Evolutionary conservation across 768 basidiomycete genomes (phyloP).

Genomic region (Saitozyma podzolica): DNA sequence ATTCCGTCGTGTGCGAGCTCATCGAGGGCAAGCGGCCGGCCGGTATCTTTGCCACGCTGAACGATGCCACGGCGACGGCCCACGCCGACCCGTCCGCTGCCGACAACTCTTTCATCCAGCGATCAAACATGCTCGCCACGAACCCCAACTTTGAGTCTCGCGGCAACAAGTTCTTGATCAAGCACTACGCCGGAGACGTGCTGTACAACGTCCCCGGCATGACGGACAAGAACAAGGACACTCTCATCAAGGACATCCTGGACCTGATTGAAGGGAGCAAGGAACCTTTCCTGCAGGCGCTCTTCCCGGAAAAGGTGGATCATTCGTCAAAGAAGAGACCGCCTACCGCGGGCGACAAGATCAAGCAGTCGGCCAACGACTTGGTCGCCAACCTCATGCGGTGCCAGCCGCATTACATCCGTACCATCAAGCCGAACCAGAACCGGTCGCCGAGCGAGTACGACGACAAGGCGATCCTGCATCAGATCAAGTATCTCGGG

Average conservation of each 20-base stretch:
- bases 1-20: conserved; percentile 84
- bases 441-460: conserved; percentile 90
- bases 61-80: conserved; percentile 98
- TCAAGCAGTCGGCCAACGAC: conserved; percentile 89
- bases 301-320: conserved; percentile 94
- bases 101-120: conserved; percentile 93
- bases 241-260: conserved; percentile 87
- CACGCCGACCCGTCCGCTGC: conserved; percentile 96
- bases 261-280: conserved; percentile 79
- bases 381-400: conserved; percentile 97
- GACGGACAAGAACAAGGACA: conserved; percentile 99
- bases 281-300: conserved; percentile 78
- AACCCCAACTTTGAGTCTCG: conserved; percentile 95
- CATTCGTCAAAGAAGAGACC: conserved; percentile 97
- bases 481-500: conserved; percentile 99
- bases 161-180: conserved; percentile 89
- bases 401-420: conserved; percentile 94
- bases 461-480: conserved; percentile 89
- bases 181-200: conserved; percentile 97
- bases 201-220: conserved; percentile 96
- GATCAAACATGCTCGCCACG: conserved; percentile 73
- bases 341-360: conserved; percentile 95
- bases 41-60: conserved; percentile 94
- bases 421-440: conserved; percentile 98
- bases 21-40: conserved; percentile 96